Base-by-base conservation (phyloP, 2,329 filamentous ascomycete genomes). In the Aureobasidium subglaciale region DNA sequence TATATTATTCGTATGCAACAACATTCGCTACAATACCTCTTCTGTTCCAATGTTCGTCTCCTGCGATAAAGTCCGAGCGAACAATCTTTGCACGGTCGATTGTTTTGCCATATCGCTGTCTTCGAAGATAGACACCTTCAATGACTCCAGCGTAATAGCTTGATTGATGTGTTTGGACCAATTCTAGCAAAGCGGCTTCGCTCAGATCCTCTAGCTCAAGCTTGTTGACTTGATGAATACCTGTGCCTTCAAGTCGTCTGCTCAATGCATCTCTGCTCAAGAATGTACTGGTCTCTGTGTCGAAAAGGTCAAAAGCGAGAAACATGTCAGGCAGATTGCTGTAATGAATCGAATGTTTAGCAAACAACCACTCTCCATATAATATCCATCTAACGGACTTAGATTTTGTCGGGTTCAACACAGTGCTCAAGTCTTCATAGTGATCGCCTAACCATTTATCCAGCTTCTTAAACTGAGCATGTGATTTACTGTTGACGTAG, bases 361-460 rank as follows among this genome's bases (percentile, higher is more conserved):
- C 55, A 18, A 46, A 56, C 9, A 57, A 10, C 58, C 58, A 59
- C 24, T 59, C 58, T n/a, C 58, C 58, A 34, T 57, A 59, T 7
- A 59, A 32, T 4, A 54, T 57, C 38, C 30, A 59, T 22, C 40
- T 53, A 3, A 48, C 58, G 4, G 42, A 30, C 16, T 41, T 15
- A 16, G 25, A 18, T 29, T 24, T 38, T 38, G 22, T 3, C 9
- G 18, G 8, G 3, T 29, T 15, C 7, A 59, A 48, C 2, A 57
- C 11, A 7, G n/a, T 22, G 9, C 16, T 35, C 29, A 59, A 32
- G 1, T 13, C 55, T n/a, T 54, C n/a, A 6, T 34, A 13, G 25
- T 59, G 55, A 2, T 37, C 25, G 5, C 34, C 35, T 3, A 59
- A n/a, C 58, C 58, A 59, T 18, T 54, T 35, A 6, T 46, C 30